Percentiles rank a stretch among this genome's conserved stretches.
phyloP scores from a whole-genome alignment of 2,329 filamentous ascomycete species.

The Diaporthe aspalathi region DNA sequence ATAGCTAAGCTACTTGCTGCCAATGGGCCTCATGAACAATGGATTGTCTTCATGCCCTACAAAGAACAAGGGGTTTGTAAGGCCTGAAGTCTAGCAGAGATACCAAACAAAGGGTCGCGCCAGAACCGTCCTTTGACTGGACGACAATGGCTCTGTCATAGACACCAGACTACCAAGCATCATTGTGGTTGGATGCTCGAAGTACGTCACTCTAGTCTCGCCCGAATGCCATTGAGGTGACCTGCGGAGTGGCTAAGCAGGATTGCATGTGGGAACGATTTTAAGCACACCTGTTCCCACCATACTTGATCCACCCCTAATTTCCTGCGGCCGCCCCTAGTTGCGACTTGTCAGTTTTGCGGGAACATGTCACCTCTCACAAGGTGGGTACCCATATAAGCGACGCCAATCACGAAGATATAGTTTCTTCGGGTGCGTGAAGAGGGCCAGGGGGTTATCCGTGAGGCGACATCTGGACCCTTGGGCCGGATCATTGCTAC shows the following conservation, averaged over 20 bases:
- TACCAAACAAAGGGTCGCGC: neutral
- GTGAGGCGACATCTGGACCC: neutral
- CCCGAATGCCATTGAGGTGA: neutral
- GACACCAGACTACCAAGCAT: no score
- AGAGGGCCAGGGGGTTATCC: neutral
- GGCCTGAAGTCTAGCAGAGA: no score
- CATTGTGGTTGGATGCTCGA: no score
- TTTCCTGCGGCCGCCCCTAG: neutral
- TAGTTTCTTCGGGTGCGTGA: neutral
- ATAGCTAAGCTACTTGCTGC: no score
- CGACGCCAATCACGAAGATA: neutral
- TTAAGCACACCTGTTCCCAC: neutral
- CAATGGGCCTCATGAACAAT: no score
- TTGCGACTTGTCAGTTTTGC: neutral
- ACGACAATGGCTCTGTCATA: neutral
- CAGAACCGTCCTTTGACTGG: neutral
- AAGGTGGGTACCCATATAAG: neutral
- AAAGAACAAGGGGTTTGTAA: neutral
- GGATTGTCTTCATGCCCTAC: neutral
- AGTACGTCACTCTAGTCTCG: no score
- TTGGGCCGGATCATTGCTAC: neutral
- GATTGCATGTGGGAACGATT: neutral
- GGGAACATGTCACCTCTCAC: neutral
- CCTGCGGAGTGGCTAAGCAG: neutral
- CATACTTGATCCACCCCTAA: no score